phyloP scores from a whole-genome alignment of 2,329 filamentous ascomycete species.

The Aspergillus pseudoglaucus region DNA sequence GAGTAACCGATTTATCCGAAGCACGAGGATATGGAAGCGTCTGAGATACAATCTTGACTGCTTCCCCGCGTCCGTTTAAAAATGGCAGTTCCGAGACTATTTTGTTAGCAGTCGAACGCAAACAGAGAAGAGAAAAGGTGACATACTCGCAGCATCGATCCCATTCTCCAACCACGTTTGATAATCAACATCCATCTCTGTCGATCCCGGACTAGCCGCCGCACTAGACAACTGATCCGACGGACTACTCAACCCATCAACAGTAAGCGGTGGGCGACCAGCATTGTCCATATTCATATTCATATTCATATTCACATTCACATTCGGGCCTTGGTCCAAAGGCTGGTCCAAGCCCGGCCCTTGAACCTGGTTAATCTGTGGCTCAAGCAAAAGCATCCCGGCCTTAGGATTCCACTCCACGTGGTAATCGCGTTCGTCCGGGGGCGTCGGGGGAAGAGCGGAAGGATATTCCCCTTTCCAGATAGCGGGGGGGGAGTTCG shows the following conservation, averaged over 20 bases:
- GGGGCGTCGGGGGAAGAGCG: constrained; percentile 35
- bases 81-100: constrained; percentile 33
- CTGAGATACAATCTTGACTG: constrained; percentile 54
- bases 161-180: constrained; percentile 33
- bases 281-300: constrained; percentile 15
- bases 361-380: constrained; percentile 19
- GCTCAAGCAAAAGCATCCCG: constrained; percentile 25
- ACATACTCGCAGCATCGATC: constrained; percentile 32
- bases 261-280: constrained; percentile 18
- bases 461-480: constrained; percentile 28
- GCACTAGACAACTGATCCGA: constrained; percentile 25
- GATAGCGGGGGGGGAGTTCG: constrained; percentile 24
- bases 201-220: constrained; percentile 27
- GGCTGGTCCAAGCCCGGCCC: constrained; percentile 12
- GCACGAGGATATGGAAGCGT: constrained; percentile 50
- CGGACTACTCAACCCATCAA: constrained; percentile 23
- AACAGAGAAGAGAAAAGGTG: neutral
- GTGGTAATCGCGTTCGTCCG: constrained; percentile 33
- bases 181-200: constrained; percentile 29
- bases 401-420: constrained; percentile 31
- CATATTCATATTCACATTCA: too few relatives aligned
- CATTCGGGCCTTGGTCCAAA: constrained; percentile 23
- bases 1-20: constrained; percentile 24
- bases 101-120: constrained; percentile 1
- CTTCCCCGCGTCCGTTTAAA: constrained; percentile 33